These are phyloP conservation scores for Aaosphaeria pasadenensis DNA, from an alignment of 2,329 filamentous ascomycete genomes.

Conservation along the genomic window DNA sequence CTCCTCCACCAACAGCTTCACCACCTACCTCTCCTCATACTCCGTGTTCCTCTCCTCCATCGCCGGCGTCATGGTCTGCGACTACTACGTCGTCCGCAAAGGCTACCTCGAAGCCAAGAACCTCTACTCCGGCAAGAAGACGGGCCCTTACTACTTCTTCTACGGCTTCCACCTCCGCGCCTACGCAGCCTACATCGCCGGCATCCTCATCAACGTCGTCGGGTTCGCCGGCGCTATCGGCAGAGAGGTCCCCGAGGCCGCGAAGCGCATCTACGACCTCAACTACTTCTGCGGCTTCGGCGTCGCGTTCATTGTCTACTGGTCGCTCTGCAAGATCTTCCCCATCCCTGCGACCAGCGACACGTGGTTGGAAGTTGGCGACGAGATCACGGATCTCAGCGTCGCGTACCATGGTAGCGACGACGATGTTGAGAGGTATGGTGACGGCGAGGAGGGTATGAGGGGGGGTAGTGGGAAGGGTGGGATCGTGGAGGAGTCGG, in stretches of 20 bases:
- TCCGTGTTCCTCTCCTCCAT: conserved; percentile 93
- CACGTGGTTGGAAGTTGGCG: conserved; percentile 72
- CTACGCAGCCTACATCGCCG: conserved; percentile 76
- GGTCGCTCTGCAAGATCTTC: conserved; percentile 62
- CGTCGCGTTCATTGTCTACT: conserved; percentile 67
- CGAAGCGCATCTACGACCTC: conserved; percentile 82
- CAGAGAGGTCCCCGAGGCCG: conserved; percentile 67
- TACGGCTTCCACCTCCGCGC: conserved; percentile 78
- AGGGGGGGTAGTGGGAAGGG: not conserved
- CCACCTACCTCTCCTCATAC: conserved; percentile 87
- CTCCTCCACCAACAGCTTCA: conserved; percentile 74
- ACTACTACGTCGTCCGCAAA: conserved; percentile 83
- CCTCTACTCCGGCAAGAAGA: conserved; percentile 69
- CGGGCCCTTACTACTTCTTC: conserved; percentile 70
- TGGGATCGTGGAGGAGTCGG: not conserved
- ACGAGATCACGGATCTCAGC: conserved; percentile 1
- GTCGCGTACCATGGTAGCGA: not conserved
- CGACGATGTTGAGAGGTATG: not conserved
- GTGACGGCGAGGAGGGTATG: not conserved
- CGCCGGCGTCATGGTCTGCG: conserved; percentile 82
- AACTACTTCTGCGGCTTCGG: conserved; percentile 89
- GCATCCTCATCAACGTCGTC: conserved; percentile 87
- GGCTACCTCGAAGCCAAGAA: conserved; percentile 78
- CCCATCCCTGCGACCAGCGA: conserved; percentile 74
- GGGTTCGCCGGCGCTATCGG: conserved; percentile 85